Evolutionary conservation across 306 rosid species (phyloP), one percentile per base, ranked within the genome.

Genomic region (Carpinus fangiana): DNA sequence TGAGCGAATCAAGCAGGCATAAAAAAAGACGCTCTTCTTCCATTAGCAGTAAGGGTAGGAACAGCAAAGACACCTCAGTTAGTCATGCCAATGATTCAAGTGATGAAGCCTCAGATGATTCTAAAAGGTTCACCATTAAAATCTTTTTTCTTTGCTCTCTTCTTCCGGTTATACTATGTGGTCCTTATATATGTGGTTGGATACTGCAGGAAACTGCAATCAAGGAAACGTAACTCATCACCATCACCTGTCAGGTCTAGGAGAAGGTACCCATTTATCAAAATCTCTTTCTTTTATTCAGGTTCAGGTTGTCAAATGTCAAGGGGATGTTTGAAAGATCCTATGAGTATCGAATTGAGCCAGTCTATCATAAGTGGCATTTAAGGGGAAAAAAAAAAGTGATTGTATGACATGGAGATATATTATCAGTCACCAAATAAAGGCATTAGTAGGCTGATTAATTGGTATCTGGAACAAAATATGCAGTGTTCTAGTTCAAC

Each of bases 181-280:
- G 79, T 73, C 80, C 73, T 90, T 79, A 85, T 81, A 12, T 46
- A 71, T 36, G 57, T 28, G 57, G 62, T 65, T 41, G 54, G 84
- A 57, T 77, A 73, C 73, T 86, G 87, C 93, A 95, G 99, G 94
- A 95, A 91, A 87, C 73, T 28, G 74, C 94, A 64, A 75, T 89
- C 97, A 70, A 91, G 96, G 84, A 93, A 84, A 81, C 92, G 79
- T n/a, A 85, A 89, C 80, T 86, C 73, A 34, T 93, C 99, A 47
- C 94, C 93, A 36, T 95, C 98, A 68, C 97, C 97, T 12, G 87
- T 86, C 83, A 85, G 91, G 89, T 93, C 98, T 76, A 91, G 88
- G 81, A 85, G 92, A 90, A 95, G 99, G 99, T 95, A 93, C 74
- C 56, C 12, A 34, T 84, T 83, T 88, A 46, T 85, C 65, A 81